Percentiles rank a stretch among this genome's conserved stretches.
phyloP scores from a whole-genome alignment of 2,329 filamentous ascomycete genomes.

The Penicillium sp. region DNA sequence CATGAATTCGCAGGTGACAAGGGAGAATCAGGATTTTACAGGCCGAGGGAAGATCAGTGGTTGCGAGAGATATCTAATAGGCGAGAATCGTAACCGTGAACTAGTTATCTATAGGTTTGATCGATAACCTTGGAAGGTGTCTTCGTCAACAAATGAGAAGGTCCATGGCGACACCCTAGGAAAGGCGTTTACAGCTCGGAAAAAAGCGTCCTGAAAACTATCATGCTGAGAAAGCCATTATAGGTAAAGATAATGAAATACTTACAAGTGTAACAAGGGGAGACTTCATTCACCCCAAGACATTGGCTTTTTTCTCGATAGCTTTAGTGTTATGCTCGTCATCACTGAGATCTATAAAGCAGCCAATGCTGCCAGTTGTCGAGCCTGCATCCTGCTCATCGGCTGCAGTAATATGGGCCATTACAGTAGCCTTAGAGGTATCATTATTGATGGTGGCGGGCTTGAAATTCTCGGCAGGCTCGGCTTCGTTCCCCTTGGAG shows the following conservation, averaged over 20 bases:
- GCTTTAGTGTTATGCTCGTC: not conserved
- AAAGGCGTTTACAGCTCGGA: no score
- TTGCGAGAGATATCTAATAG: slow-evolving; percentile 63
- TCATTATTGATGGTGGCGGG: not conserved
- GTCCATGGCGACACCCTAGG: no score
- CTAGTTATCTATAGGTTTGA: slow-evolving; percentile 57
- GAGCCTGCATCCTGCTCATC: not conserved
- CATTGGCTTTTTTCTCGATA: not conserved
- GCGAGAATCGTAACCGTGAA: slow-evolving; percentile 54
- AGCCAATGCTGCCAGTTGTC: not conserved
- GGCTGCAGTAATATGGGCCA: not conserved
- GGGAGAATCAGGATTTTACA: slow-evolving; percentile 51
- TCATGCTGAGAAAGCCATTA: no score
- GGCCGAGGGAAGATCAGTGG: slow-evolving; percentile 57
- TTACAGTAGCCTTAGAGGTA: not conserved
- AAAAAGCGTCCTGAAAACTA: no score
- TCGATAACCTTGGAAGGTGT: slow-evolving; percentile 23
- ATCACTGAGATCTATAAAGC: not conserved
- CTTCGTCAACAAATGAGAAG: no score
- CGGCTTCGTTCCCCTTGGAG: not conserved
- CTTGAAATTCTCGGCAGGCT: not conserved
- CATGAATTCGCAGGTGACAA: slow-evolving; percentile 19
- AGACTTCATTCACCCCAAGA: no score
- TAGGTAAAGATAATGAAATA: no score
- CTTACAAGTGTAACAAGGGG: not conserved